phyloP scores from a whole-genome alignment of 192 early-diverging fungal species.

The Podila epigama region DNA sequence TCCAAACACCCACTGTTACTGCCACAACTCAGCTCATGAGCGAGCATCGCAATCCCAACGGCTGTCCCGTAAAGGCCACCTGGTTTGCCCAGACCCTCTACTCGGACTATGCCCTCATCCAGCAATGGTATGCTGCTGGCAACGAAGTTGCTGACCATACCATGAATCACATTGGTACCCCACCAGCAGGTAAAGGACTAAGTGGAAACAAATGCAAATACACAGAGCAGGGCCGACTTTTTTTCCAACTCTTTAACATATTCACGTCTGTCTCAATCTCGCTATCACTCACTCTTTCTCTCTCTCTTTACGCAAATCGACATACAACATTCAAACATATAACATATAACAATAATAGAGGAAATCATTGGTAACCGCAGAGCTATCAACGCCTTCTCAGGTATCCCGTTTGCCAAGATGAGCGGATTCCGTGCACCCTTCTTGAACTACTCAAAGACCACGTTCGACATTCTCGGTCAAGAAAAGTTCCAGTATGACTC shows the following conservation, averaged over 20 bases:
- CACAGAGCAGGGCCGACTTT: not conserved
- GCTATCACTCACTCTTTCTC: no score
- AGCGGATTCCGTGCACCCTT: constrained; percentile 72
- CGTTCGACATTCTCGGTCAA: constrained; percentile 52
- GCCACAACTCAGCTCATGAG: constrained; percentile 12
- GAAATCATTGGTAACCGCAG: constrained; percentile 47
- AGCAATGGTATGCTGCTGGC: constrained; percentile 67
- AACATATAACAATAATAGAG: constrained; percentile 7
- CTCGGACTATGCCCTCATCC: constrained; percentile 66
- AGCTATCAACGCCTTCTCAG: constrained; percentile 60
- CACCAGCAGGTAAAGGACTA: constrained; percentile 31
- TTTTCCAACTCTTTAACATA: no score
- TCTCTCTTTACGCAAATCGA: not conserved
- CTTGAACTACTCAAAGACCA: constrained; percentile 60
- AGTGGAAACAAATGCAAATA: not conserved
- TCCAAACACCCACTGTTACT: constrained; percentile 52
- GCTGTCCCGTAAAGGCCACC: constrained; percentile 65
- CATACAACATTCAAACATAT: not conserved
- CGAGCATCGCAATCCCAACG: constrained; percentile 54
- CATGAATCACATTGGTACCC: constrained; percentile 53
- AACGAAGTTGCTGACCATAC: constrained; percentile 73
- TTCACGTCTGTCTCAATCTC: no score
- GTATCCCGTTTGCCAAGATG: constrained; percentile 65
- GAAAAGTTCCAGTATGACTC: constrained; percentile 64
- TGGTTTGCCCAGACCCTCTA: constrained; percentile 70